Evolutionary conservation across 2,329 filamentous ascomycete genomes (phyloP).

Genomic region (Verticillium zaregamsianum): DNA sequence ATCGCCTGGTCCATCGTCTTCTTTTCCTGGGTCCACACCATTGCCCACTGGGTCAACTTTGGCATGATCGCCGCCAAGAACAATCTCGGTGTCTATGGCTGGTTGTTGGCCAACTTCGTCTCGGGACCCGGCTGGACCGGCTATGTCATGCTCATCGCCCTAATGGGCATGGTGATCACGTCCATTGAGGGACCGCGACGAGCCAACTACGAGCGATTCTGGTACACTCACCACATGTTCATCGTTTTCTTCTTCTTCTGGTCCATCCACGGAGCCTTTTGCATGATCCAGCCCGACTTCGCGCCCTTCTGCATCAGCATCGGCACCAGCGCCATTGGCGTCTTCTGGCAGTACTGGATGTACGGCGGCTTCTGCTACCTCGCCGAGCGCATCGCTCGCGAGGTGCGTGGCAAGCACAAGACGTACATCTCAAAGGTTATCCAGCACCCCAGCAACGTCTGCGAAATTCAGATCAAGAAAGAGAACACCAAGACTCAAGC

Average conservation of each 20-base stretch:
- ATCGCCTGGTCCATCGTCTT: slow-evolving; percentile 86
- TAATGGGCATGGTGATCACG: slow-evolving; percentile 76
- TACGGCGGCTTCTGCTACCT: slow-evolving; percentile 79
- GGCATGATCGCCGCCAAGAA: slow-evolving; percentile 72
- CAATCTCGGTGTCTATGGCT: slow-evolving; percentile 74
- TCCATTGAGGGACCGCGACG: slow-evolving; percentile 74
- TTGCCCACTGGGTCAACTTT: slow-evolving; percentile 86
- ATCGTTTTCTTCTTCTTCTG: slow-evolving; percentile 87
- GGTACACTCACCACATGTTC: slow-evolving; percentile 87
- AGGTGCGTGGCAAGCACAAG: slow-evolving; percentile 75
- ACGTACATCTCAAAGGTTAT: slow-evolving; percentile 87
- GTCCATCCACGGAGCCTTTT: slow-evolving; percentile 85
- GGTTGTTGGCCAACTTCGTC: slow-evolving; percentile 70
- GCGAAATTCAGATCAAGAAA: slow-evolving; percentile 91
- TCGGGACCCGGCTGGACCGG: slow-evolving; percentile 83
- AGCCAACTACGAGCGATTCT: slow-evolving; percentile 84
- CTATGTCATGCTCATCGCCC: slow-evolving; percentile 74
- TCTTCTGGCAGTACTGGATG: slow-evolving; percentile 90
- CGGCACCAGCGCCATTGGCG: slow-evolving; percentile 61
- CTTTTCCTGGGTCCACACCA: slow-evolving; percentile 81
- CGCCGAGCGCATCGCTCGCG: slow-evolving; percentile 72
- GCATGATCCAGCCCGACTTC: slow-evolving; percentile 83
- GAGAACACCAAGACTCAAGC: slow-evolving; percentile 77
- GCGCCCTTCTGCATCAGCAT: slow-evolving; percentile 73
- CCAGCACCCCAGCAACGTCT: slow-evolving; percentile 83